phyloP scores from a whole-genome alignment of 306 rosid genomes.

The Casuarina glauca region DNA sequence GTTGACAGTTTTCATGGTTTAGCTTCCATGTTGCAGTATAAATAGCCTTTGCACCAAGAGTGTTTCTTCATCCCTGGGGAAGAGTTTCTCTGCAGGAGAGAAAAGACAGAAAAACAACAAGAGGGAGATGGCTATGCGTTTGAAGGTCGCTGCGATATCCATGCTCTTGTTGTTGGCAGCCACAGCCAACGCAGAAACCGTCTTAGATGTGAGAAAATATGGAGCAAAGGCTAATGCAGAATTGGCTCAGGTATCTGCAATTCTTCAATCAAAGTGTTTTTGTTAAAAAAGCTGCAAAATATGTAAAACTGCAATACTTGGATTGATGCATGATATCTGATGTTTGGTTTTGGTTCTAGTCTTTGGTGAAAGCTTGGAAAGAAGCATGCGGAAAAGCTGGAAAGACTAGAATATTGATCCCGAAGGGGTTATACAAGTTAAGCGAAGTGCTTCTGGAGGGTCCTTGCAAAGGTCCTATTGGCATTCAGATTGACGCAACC shows the following conservation, averaged over 20 bases:
- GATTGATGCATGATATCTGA: no score
- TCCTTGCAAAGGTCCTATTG: conserved; percentile 30
- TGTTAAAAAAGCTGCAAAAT: no score
- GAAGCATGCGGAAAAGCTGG: conserved; percentile 24
- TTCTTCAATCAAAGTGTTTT: no score
- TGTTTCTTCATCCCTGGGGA: neutral
- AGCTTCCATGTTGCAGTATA: no score
- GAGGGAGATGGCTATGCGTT: conserved; percentile 12
- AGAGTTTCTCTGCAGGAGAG: neutral
- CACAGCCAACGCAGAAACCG: neutral
- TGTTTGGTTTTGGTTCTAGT: conserved; percentile 1
- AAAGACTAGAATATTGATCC: conserved; percentile 14
- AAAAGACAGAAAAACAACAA: neutral
- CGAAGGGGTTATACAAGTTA: conserved; percentile 13
- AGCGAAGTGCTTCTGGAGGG: conserved; percentile 24
- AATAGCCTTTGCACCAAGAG: no score
- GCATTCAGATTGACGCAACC: conserved; percentile 21
- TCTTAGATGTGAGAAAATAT: conserved; percentile 5
- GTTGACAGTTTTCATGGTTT: no score
- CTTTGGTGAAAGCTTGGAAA: conserved; percentile 22
- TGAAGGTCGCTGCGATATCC: neutral
- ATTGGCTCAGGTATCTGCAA: conserved; percentile 15
- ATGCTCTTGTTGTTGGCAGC: neutral
- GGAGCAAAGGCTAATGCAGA: conserved; percentile 26
- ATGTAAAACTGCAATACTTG: no score